A percentile compares a stretch with the other conserved stretches of the same genome.
phyloP scores from a whole-genome alignment of 768 basidiomycete genomes.

The Rhizopogon sp. region DNA sequence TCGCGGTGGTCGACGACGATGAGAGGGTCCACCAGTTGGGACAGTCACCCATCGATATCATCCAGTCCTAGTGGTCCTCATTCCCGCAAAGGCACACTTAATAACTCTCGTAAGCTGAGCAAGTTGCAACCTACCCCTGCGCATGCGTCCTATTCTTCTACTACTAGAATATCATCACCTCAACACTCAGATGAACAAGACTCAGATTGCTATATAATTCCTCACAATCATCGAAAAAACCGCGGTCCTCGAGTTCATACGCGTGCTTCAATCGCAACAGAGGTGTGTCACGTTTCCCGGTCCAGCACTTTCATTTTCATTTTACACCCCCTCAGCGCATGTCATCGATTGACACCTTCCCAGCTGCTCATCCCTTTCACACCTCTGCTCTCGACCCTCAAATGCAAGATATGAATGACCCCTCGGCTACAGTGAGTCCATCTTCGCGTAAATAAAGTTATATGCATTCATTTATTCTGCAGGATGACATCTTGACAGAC shows the following conservation, averaged over 20 bases:
- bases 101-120: not conserved
- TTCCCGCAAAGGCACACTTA: too few relatives aligned
- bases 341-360: not conserved
- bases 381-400: constrained; percentile 8
- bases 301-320: constrained; percentile 3
- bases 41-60: too few relatives aligned
- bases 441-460: not conserved
- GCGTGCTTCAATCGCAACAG: not conserved
- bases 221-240: constrained; percentile 1
- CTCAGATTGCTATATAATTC: not conserved
- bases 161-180: not conserved
- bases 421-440: constrained; percentile 11
- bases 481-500: constrained; percentile 1
- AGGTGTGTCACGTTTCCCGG: constrained; percentile 7
- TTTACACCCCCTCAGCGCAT: constrained; percentile 9
- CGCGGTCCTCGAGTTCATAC: constrained; percentile 4
- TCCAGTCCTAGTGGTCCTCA: too few relatives aligned
- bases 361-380: constrained; percentile 6
- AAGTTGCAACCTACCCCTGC: not conserved
- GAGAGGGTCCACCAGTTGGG: too few relatives aligned
- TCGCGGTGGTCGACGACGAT: too few relatives aligned
- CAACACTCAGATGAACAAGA: not conserved
- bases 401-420: constrained; percentile 1
- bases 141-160: not conserved
- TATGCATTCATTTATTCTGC: not conserved